Conservation (phyloP, 192 early-diverging fungal species). For the Tieghemiomyces parasiticus region DNA sequence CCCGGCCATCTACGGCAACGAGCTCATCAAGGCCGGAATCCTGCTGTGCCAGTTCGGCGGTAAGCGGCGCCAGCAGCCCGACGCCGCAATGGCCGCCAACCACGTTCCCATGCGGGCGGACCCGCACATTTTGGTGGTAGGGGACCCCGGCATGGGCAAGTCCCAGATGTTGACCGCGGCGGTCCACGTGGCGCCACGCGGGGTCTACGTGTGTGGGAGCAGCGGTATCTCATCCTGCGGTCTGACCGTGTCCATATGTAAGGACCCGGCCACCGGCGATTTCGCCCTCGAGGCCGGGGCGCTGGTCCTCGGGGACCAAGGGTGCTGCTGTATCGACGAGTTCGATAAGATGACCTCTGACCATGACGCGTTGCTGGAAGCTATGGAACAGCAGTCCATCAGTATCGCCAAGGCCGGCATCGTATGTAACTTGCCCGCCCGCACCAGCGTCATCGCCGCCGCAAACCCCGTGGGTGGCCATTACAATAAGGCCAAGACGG, state of each 20-base stretch:
- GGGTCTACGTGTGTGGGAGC: constrained; percentile 66
- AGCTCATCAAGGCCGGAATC: constrained; percentile 73
- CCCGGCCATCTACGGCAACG: constrained; percentile 68
- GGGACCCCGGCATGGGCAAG: constrained; percentile 79
- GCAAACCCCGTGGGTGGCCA: constrained; percentile 78
- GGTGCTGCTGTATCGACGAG: constrained; percentile 81
- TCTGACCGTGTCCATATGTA: constrained; percentile 54
- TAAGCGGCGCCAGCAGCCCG: no score
- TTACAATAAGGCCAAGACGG: constrained; percentile 75
- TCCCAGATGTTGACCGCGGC: constrained; percentile 77
- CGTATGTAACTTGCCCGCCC: constrained; percentile 64
- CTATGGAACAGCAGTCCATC: constrained; percentile 81
- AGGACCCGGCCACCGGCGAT: constrained; percentile 52
- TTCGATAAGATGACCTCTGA: constrained; percentile 82
- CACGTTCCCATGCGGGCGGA: constrained; percentile 43
- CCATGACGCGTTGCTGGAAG: constrained; percentile 62
- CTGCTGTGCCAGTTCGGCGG: constrained; percentile 64
- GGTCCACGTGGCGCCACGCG: constrained; percentile 62
- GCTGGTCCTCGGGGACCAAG: constrained; percentile 77
- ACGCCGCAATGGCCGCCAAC: no score
- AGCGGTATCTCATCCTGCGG: constrained; percentile 48
- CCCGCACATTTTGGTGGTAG: constrained; percentile 61
- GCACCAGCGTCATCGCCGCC: constrained; percentile 73
- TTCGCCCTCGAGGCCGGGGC: constrained; percentile 71
- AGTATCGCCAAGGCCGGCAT: constrained; percentile 80